phyloP scores from a whole-genome alignment of 768 basidiomycete species.

The Fomitopsis pulvina region DNA sequence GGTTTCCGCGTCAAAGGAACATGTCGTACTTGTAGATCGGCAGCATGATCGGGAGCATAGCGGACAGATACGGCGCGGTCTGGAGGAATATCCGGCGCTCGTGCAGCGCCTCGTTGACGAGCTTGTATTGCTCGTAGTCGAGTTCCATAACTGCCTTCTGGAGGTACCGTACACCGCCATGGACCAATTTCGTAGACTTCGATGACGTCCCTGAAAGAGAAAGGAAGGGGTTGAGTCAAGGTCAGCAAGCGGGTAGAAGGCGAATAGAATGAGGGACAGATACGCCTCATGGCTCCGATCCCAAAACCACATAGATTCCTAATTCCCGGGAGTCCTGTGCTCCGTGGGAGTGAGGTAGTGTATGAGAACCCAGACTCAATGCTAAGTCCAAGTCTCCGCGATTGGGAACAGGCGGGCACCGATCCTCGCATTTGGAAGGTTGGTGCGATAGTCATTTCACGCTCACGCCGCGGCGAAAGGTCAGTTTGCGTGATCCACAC shows the following conservation, averaged over 20 bases:
- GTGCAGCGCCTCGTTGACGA: conserved; percentile 91
- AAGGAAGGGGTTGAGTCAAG: neutral
- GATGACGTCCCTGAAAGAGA: conserved; percentile 73
- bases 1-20: neutral
- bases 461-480: too few species aligned
- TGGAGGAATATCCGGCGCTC: conserved; percentile 92
- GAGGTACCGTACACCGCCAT: conserved; percentile 95
- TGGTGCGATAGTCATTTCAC: too few species aligned
- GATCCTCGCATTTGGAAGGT: too few species aligned
- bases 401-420: too few species aligned
- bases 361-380: too few species aligned
- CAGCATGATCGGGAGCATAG: conserved; percentile 95
- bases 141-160: conserved; percentile 95
- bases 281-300: too few species aligned
- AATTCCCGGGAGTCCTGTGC: too few species aligned
- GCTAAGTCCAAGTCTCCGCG: too few species aligned
- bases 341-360: too few species aligned
- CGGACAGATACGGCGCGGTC: conserved; percentile 88
- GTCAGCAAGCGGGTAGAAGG: neutral
- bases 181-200: conserved; percentile 96
- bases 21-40: conserved; percentile 79
- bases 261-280: neutral
- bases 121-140: conserved; percentile 95
- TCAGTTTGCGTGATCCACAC: too few species aligned
- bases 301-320: too few species aligned